These are phyloP conservation scores for Handroanthus guayacan DNA, from an alignment of 257 asterid species.

Conservation along the genomic window DNA sequence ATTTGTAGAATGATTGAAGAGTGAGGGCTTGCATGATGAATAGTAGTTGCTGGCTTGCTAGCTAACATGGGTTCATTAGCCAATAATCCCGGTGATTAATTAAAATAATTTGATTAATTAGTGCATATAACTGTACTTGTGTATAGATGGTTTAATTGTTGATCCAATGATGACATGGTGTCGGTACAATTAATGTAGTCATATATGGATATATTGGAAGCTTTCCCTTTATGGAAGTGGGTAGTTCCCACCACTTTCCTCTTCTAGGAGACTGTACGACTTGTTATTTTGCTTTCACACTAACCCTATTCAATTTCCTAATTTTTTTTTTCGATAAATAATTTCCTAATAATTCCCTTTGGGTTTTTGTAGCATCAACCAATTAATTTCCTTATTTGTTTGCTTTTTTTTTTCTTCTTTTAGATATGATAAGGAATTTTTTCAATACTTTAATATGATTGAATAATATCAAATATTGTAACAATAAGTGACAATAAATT, in stretches of 20 bases:
- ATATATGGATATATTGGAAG: too few relatives aligned
- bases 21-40: constrained; percentile 25
- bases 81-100: constrained; percentile 7
- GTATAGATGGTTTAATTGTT: neutral
- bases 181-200: neutral
- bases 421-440: too few relatives aligned
- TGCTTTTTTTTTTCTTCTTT: too few relatives aligned
- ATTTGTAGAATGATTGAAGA: neutral
- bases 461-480: too few relatives aligned
- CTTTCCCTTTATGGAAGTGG: constrained; percentile 35
- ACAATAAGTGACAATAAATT: too few relatives aligned
- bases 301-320: too few relatives aligned
- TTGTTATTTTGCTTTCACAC: neutral
- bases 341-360: too few relatives aligned
- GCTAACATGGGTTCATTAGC: constrained; percentile 21
- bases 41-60: neutral
- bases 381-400: too few relatives aligned
- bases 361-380: too few relatives aligned
- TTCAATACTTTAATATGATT: too few relatives aligned
- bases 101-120: constrained; percentile 12
- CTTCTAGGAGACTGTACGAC: neutral
- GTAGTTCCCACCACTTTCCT: constrained; percentile 22
- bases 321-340: too few relatives aligned
- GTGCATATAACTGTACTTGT: constrained; percentile 22
- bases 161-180: constrained; percentile 23